phyloP scores from a whole-genome alignment of 495 filamentous ascomycete species.

The Poronia punctata region DNA sequence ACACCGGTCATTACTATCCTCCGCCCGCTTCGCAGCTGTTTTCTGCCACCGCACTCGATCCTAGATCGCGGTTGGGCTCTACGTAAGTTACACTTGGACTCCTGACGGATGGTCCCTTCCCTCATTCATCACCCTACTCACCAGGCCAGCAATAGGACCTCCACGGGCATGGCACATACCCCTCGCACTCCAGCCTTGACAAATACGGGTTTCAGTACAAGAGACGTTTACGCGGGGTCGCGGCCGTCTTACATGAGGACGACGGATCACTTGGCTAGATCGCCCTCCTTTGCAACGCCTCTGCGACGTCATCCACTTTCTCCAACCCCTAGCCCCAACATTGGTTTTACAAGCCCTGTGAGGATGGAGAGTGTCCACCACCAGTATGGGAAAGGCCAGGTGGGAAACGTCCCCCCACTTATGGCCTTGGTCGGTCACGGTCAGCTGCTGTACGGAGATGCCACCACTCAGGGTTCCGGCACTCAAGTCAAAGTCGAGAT shows the following conservation, averaged over 20 bases:
- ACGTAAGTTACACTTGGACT: slow-evolving; percentile 37
- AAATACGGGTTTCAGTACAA: slow-evolving; percentile 39
- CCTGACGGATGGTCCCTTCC: too few species aligned
- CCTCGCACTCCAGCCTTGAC: slow-evolving; percentile 44
- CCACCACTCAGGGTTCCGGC: slow-evolving; percentile 23
- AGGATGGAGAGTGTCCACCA: slow-evolving; percentile 38
- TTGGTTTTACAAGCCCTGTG: slow-evolving; percentile 35
- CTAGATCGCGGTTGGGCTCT: slow-evolving; percentile 44
- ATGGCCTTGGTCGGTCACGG: slow-evolving; percentile 50
- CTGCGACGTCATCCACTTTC: slow-evolving; percentile 47
- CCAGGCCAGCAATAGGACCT: slow-evolving; percentile 36
- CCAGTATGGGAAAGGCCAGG: slow-evolving; percentile 33
- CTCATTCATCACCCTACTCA: slow-evolving; percentile 33
- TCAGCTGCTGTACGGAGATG: slow-evolving; percentile 52
- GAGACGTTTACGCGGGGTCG: slow-evolving; percentile 43
- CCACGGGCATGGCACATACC: slow-evolving; percentile 50
- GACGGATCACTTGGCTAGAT: slow-evolving; percentile 42
- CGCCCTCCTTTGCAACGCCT: slow-evolving; percentile 36
- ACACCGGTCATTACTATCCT: slow-evolving; percentile 38
- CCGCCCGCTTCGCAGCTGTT: slow-evolving; percentile 36
- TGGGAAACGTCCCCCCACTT: slow-evolving; percentile 52
- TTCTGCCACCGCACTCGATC: slow-evolving; percentile 36
- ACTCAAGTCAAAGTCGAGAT: slow-evolving; percentile 64
- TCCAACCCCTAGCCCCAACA: slow-evolving; percentile 38
- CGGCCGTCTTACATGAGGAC: slow-evolving; percentile 42